Conservation (phyloP, 305 asterid species). For the Fraxinus sp. region DNA sequence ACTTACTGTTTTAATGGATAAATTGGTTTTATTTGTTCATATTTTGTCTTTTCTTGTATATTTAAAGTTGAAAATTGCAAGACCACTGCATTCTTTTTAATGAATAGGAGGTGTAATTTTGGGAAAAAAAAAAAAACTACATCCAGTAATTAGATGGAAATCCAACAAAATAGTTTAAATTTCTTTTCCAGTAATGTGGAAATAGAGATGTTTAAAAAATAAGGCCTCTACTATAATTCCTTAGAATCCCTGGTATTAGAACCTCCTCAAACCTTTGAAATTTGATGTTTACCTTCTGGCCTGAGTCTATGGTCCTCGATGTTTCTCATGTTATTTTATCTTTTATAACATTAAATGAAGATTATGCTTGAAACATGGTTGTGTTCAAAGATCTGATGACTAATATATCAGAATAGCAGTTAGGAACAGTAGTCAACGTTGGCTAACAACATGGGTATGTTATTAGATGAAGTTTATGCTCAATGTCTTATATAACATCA, state of each 20-base stretch:
- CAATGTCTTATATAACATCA: not conserved
- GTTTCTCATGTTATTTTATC: not conserved
- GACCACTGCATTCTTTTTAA: not conserved
- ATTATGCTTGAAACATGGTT: not conserved
- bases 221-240: not conserved
- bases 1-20: not conserved
- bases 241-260: not conserved
- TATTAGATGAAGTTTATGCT: not conserved
- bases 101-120: not conserved
- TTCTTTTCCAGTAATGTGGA: not conserved
- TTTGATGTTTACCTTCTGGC: not conserved
- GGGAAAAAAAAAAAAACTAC: not conserved
- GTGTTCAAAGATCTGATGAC: not conserved
- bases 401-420: not conserved
- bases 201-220: not conserved
- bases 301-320: not conserved
- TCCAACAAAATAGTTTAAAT: not conserved
- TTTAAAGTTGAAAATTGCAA: not conserved
- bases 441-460: not conserved
- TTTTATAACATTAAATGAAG: not conserved
- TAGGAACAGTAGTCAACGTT: not conserved
- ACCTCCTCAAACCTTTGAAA: not conserved
- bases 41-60: not conserved
- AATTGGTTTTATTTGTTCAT: not conserved
- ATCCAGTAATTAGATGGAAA: not conserved